A percentile compares a stretch with the other conserved stretches of the same genome.
phyloP scores from a whole-genome alignment of 2,329 filamentous ascomycete genomes.

The Aspergillus cejpii region DNA sequence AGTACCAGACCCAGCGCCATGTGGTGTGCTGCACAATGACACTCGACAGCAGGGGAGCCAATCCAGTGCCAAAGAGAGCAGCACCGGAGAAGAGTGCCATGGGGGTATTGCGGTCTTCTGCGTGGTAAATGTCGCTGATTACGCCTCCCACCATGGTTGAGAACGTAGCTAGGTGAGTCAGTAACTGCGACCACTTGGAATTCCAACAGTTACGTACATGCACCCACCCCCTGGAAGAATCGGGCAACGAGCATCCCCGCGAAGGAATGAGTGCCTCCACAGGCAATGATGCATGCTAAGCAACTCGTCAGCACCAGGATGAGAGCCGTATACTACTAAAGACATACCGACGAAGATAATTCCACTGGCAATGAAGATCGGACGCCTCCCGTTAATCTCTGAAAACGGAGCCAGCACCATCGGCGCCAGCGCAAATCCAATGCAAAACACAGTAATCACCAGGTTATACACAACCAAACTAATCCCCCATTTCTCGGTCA shows the following conservation, averaged over 20 bases:
- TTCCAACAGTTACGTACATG: constrained; percentile 48
- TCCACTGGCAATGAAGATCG: constrained; percentile 71
- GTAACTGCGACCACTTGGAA: background rate
- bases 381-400: constrained; percentile 79
- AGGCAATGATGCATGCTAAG: constrained; percentile 59
- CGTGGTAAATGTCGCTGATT: constrained; percentile 76
- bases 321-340: too few species aligned
- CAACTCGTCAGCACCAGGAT: constrained; percentile 14
- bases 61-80: constrained; percentile 70
- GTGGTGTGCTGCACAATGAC: constrained; percentile 59
- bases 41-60: constrained; percentile 66
- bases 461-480: constrained; percentile 60
- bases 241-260: constrained; percentile 68
- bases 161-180: constrained; percentile 48
- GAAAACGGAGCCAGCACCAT: constrained; percentile 85
- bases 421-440: constrained; percentile 72
- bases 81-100: constrained; percentile 83
- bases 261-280: constrained; percentile 62
- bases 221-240: constrained; percentile 70
- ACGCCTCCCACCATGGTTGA: constrained; percentile 91
- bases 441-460: constrained; percentile 75
- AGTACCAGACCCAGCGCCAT: constrained; percentile 87
- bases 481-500: constrained; percentile 60
- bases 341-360: constrained; percentile 56
- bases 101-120: constrained; percentile 72